Conservation (phyloP, 2,329 filamentous ascomycete genomes). For the Colletotrichum sp. region DNA sequence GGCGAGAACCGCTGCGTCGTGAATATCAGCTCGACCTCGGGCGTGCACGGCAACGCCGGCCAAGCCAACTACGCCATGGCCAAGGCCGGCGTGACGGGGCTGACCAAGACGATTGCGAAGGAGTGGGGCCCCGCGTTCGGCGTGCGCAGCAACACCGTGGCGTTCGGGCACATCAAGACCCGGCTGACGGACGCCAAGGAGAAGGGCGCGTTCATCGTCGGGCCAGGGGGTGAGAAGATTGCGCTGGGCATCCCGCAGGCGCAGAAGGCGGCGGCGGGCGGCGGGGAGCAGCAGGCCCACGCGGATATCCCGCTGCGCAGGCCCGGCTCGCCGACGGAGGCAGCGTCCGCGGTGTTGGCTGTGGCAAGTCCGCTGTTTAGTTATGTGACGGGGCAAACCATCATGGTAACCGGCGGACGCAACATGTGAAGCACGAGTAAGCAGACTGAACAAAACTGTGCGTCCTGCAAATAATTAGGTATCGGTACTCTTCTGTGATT, state of each 20-base stretch:
- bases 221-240: conserved; percentile 77
- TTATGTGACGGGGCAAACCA: conserved; percentile 87
- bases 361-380: conserved; percentile 82
- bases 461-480: conserved; percentile 15
- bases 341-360: conserved; percentile 77
- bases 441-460: neutral
- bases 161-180: conserved; percentile 83
- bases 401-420: conserved; percentile 81
- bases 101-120: conserved; percentile 87
- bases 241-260: conserved; percentile 74
- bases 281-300: conserved; percentile 42
- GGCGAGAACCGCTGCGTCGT: conserved; percentile 79
- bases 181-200: conserved; percentile 86
- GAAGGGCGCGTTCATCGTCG: conserved; percentile 78
- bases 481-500: conserved; percentile 14
- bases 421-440: conserved; percentile 51
- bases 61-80: conserved; percentile 88
- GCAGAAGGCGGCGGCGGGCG: conserved; percentile 42
- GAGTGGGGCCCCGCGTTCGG: conserved; percentile 88
- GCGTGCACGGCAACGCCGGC: conserved; percentile 87
- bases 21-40: conserved; percentile 84
- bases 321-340: conserved; percentile 79
- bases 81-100: conserved; percentile 81
- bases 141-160: conserved; percentile 82
- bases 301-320: conserved; percentile 80